Evolutionary conservation across 2,329 filamentous ascomycete genomes (phyloP).

Genomic region (Fusarium irregulare): DNA sequence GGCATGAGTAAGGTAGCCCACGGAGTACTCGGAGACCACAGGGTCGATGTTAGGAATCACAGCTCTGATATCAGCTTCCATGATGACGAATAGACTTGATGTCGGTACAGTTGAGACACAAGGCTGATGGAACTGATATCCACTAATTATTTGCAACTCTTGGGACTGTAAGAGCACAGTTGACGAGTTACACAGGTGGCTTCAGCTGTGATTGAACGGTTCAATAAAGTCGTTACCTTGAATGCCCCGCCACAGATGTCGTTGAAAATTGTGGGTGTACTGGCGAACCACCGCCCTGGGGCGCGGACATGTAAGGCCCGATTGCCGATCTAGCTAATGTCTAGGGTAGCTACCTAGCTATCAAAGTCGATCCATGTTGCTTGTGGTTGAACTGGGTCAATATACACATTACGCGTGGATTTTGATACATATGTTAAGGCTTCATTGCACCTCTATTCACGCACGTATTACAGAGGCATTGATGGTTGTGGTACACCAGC

Average conservation of each 20-base stretch:
- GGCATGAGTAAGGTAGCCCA: constrained; percentile 93
- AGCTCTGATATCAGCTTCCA: constrained; percentile 89
- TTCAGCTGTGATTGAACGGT: constrained; percentile 21
- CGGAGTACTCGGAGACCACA: constrained; percentile 89
- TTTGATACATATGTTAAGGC: background rate
- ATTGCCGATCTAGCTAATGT: constrained; percentile 21
- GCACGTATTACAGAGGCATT: background rate
- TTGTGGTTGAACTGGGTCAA: background rate
- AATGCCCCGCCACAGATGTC: constrained; percentile 41
- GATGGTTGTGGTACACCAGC: background rate
- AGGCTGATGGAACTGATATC: background rate
- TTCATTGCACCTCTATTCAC: rapidly evolving
- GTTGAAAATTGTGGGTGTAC: constrained; percentile 46
- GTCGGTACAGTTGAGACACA: background rate
- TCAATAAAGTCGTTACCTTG: constrained; percentile 33
- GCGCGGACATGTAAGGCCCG: constrained; percentile 32
- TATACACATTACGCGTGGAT: background rate
- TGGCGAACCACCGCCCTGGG: constrained; percentile 8
- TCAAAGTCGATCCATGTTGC: background rate
- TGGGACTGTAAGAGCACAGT: background rate
- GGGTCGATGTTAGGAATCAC: constrained; percentile 89
- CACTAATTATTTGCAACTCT: background rate
- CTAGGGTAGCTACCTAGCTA: constrained; percentile 18
- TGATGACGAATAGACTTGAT: constrained; percentile 53
- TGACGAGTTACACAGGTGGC: background rate